Evolutionary conservation across 176 grass and related monocot genomes (phyloP).

Genomic region (Triticum dicoccoides): DNA sequence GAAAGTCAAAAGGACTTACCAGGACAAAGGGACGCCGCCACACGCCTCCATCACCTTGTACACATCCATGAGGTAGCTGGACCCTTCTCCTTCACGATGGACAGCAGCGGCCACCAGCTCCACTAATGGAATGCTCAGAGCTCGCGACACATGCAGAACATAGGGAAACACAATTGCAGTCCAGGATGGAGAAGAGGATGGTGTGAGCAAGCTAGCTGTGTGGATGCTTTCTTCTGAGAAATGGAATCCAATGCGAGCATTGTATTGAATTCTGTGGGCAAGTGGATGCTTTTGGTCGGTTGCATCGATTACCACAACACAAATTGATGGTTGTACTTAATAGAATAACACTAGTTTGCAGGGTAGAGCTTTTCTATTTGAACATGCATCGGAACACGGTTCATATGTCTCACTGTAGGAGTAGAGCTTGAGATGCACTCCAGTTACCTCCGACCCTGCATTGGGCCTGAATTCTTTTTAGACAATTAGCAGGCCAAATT

Average conservation of each 20-base stretch:
- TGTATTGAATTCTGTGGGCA: neutral
- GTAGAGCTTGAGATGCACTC: no score
- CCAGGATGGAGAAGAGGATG: neutral
- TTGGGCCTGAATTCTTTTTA: neutral
- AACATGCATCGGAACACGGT: no score
- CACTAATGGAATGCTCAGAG: neutral
- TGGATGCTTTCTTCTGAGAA: neutral
- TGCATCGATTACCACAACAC: neutral
- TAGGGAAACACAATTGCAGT: neutral
- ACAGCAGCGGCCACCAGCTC: neutral
- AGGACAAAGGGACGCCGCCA: no score
- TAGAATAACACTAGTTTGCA: no score
- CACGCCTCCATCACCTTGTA: neutral
- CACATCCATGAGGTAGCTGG: neutral
- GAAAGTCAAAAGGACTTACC: no score
- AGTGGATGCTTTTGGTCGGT: neutral
- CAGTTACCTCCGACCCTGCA: no score
- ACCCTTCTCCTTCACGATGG: neutral
- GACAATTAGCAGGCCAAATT: neutral
- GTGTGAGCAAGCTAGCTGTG: neutral
- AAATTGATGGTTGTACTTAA: no score
- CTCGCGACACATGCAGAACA: neutral
- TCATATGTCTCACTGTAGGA: no score
- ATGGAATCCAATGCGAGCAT: neutral
- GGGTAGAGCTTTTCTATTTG: no score